Base-by-base conservation (phyloP, 768 basidiomycete genomes). In the Amyloporia xantha region DNA sequence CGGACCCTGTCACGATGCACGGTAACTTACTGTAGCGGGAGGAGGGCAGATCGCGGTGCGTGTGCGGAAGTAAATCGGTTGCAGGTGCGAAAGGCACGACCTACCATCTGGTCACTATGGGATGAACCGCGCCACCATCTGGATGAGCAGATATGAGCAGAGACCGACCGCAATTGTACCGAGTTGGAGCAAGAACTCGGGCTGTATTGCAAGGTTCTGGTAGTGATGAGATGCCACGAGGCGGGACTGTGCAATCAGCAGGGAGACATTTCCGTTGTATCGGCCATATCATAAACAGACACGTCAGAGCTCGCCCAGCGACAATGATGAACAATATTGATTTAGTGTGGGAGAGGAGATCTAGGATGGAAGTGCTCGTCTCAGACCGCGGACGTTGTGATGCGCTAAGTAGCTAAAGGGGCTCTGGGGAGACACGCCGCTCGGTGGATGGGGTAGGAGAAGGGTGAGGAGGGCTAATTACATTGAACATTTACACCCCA, bases 391-490 rank as follows among this genome's bases (percentile, higher is more conserved):
- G n/a, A n/a, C n/a, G n/a, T n/a, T n/a, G n/a, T n/a, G 41, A 41
- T 6, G 41, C 41, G 44, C 56, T 58, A 58, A 49, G 51, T 37
- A 51, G 46, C 48, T 51, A 58, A 58, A 50, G 54, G 57, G 26
- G 42, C 25, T 47, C 54, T 58, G 45, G 48, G 57, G 44, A 24
- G 42, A 47, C 57, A 58, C 57, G 57, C 57, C 51, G 57, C 51
- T 39, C 33, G 40, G 17, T 19, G 42, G 44, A 27, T 30, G 48
- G 38, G 19, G 42, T 11, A 21, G 44, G 21, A 50, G 44, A 37
- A n/a, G n/a, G n/a, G n/a, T n/a, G n/a, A n/a, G n/a, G n/a, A n/a
- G n/a, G n/a, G n/a, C n/a, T n/a, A n/a, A n/a, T n/a, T n/a, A n/a
- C n/a, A n/a, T n/a, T n/a, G n/a, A n/a, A n/a, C n/a, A n/a, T n/a